Evolutionary conservation across 2,329 filamentous ascomycete genomes (phyloP).

Genomic region (Penicillium psychrosexuale): DNA sequence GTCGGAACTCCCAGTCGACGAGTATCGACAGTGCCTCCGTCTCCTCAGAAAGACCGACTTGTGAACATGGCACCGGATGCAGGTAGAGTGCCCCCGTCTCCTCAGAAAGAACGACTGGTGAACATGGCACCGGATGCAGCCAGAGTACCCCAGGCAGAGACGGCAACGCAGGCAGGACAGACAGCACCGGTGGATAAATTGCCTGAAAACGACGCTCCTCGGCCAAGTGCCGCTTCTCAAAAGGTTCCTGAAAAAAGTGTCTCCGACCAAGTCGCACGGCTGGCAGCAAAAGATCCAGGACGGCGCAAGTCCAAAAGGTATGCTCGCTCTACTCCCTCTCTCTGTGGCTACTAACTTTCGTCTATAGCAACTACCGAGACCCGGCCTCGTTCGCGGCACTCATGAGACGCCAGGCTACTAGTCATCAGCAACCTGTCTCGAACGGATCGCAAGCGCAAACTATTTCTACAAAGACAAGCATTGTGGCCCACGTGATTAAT

Average conservation of each 20-base stretch:
- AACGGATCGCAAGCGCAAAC: neutral
- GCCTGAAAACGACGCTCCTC: neutral
- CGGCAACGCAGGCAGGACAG: neutral
- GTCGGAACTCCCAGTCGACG: neutral
- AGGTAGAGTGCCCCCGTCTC: neutral
- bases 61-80: neutral
- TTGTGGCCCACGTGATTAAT: neutral
- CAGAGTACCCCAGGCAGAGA: too few species aligned
- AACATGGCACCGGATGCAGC: neutral
- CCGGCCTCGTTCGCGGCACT: neutral
- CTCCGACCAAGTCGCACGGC: neutral
- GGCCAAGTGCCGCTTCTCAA: neutral
- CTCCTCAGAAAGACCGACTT: neutral
- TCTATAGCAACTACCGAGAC: conserved; percentile 2
- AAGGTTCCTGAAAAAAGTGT: neutral
- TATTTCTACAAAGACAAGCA: neutral
- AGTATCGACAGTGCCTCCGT: neutral
- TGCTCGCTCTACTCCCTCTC: neutral
- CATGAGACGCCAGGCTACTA: conserved; percentile 1
- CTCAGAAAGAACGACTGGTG: neutral
- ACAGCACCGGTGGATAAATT: too few species aligned
- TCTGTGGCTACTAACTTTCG: neutral
- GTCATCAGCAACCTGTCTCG: neutral
- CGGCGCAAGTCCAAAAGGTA: conserved; percentile 7
- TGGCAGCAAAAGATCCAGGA: neutral